Evolutionary conservation across 129 eudicot species (phyloP).

Genomic region (Artemisia annua): DNA sequence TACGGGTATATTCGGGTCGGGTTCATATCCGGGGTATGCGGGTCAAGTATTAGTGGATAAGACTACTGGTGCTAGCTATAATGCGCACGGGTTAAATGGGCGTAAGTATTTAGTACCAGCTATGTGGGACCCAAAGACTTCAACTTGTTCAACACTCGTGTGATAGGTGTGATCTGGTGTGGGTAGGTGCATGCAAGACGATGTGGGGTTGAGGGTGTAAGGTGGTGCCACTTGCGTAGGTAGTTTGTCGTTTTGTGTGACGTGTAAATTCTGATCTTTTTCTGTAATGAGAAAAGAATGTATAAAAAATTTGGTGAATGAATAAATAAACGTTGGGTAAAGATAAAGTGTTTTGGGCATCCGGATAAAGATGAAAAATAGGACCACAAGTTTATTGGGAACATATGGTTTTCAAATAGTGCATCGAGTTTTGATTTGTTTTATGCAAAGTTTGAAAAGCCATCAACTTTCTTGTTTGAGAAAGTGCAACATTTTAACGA

Average conservation of each 20-base stretch:
- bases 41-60: slow-evolving; percentile 63
- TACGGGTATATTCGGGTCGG: slow-evolving; percentile 73
- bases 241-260: slow-evolving; percentile 46
- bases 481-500: too few species aligned
- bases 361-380: too few species aligned
- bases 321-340: too few species aligned
- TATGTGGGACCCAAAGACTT: slow-evolving; percentile 73
- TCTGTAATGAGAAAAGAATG: slow-evolving; percentile 8
- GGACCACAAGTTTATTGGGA: too few species aligned
- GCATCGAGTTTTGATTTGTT: too few species aligned
- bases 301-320: slow-evolving; percentile 19
- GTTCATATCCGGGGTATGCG: slow-evolving; percentile 75
- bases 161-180: slow-evolving; percentile 27
- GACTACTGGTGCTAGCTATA: slow-evolving; percentile 71
- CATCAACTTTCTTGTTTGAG: too few species aligned
- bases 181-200: slow-evolving; percentile 9
- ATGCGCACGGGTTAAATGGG: slow-evolving; percentile 77
- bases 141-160: slow-evolving; percentile 65
- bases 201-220: neutral
- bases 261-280: slow-evolving; percentile 33
- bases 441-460: too few species aligned
- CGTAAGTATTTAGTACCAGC: slow-evolving; percentile 72
- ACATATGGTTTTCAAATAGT: too few species aligned
- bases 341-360: too few species aligned
- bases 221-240: slow-evolving; percentile 28